Evolutionary conservation across 148 eudicot genomes (phyloP).

Genomic region (Fagopyrum homotropicum): DNA sequence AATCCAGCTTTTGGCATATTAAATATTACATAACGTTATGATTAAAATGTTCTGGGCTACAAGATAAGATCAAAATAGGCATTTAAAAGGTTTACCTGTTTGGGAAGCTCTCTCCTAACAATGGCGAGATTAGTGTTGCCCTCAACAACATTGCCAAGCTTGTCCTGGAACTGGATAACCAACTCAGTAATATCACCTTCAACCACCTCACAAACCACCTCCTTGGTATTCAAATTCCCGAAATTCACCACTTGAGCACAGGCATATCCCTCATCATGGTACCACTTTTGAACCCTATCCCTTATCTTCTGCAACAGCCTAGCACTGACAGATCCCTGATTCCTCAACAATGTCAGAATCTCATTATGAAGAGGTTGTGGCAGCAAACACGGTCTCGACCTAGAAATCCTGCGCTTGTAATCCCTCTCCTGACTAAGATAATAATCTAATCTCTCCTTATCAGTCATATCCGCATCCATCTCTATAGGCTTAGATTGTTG

Average conservation of each 20-base stretch:
- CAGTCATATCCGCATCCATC: constrained; percentile 79
- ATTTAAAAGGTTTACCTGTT: constrained; percentile 32
- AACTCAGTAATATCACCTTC: constrained; percentile 93
- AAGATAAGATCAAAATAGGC: not conserved
- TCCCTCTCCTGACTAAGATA: constrained; percentile 58
- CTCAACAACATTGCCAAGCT: constrained; percentile 91
- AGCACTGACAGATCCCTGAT: constrained; percentile 63
- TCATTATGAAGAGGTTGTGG: constrained; percentile 47
- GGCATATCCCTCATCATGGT: constrained; percentile 85
- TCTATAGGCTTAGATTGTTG: constrained; percentile 67
- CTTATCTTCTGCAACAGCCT: constrained; percentile 74
- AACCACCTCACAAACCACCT: constrained; percentile 92
- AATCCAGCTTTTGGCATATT: not conserved
- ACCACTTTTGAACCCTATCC: constrained; percentile 91
- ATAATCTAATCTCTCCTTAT: constrained; percentile 65
- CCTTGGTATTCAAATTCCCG: constrained; percentile 85
- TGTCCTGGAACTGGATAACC: constrained; percentile 91
- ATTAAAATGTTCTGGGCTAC: not conserved
- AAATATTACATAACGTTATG: not conserved
- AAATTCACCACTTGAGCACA: constrained; percentile 93
- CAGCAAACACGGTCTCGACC: constrained; percentile 70
- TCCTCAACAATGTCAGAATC: constrained; percentile 54
- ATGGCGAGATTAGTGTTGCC: constrained; percentile 68
- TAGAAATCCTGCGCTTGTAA: constrained; percentile 63
- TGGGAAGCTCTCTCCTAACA: constrained; percentile 73